These are phyloP conservation scores for Chaetomiaceae sp. DNA, from an alignment of 2,329 filamentous ascomycete genomes.

Conservation along the genomic window DNA sequence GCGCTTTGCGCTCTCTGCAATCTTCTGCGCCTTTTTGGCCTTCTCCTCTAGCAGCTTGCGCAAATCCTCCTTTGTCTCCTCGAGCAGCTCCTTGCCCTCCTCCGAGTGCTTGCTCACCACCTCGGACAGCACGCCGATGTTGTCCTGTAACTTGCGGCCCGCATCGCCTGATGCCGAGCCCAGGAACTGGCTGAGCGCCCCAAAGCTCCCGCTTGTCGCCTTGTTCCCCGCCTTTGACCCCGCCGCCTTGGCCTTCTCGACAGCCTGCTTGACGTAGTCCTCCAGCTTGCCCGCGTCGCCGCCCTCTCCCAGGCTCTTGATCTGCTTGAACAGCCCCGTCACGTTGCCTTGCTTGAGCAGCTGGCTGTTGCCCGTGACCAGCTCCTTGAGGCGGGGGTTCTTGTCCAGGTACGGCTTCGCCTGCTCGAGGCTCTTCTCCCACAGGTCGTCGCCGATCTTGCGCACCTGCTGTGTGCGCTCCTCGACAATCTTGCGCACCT, in stretches of 20 bases:
- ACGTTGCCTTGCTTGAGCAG: slow-evolving; percentile 63
- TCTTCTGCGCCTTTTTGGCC: slow-evolving; percentile 52
- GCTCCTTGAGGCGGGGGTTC: slow-evolving; percentile 68
- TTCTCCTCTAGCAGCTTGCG: slow-evolving; percentile 59
- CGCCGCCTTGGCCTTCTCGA: slow-evolving; percentile 51
- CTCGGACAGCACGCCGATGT: slow-evolving; percentile 60
- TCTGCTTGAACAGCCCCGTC: slow-evolving; percentile 57
- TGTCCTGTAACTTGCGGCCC: slow-evolving; percentile 59
- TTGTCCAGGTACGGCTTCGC: slow-evolving; percentile 70
- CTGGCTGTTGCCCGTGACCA: slow-evolving; percentile 66
- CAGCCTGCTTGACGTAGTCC: slow-evolving; percentile 54
- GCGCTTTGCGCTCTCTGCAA: slow-evolving; percentile 37
- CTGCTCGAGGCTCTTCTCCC: slow-evolving; percentile 66
- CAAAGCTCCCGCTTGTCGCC: slow-evolving; percentile 30
- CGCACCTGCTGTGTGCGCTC: slow-evolving; percentile 65
- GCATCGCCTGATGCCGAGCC: slow-evolving; percentile 53
- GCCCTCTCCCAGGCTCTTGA: slow-evolving; percentile 56
- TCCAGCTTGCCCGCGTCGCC: slow-evolving; percentile 57
- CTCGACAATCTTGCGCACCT: slow-evolving; percentile 58
- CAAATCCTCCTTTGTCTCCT: slow-evolving; percentile 64
- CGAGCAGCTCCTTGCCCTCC: slow-evolving; percentile 64
- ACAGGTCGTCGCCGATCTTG: slow-evolving; percentile 66
- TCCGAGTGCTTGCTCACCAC: slow-evolving; percentile 62
- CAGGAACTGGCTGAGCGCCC: slow-evolving; percentile 57
- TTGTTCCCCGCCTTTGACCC: slow-evolving; percentile 30